These are phyloP conservation scores for Talaromyces albobiverticillius DNA, from an alignment of 2,329 filamentous ascomycete genomes.

Conservation along the genomic window DNA sequence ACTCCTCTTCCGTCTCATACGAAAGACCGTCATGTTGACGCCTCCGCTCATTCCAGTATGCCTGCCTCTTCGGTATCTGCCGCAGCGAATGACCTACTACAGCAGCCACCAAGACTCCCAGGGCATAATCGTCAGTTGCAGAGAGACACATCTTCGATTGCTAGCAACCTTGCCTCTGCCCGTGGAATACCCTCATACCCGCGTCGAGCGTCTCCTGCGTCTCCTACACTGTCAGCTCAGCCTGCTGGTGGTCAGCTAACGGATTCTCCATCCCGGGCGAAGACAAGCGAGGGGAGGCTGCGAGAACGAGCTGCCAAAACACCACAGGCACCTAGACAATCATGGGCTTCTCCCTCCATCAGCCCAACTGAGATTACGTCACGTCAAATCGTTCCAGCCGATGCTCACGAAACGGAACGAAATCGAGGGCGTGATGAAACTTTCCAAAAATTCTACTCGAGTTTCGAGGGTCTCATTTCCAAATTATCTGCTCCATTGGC, in stretches of 20 bases:
- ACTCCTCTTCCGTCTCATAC: slow-evolving; percentile 19
- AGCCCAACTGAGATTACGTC: slow-evolving; percentile 34
- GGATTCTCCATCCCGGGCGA: slow-evolving; percentile 46
- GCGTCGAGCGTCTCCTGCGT: slow-evolving; percentile 63
- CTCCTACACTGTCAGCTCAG: slow-evolving; percentile 70
- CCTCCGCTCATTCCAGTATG: slow-evolving; percentile 17
- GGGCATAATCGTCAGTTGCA: slow-evolving; percentile 48
- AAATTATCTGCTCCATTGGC: slow-evolving; percentile 85
- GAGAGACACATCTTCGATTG: slow-evolving; percentile 78
- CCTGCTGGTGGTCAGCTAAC: slow-evolving; percentile 70
- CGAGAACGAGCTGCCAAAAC: slow-evolving; percentile 26
- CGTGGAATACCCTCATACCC: slow-evolving; percentile 66
- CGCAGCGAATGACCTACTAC: slow-evolving; percentile 6
- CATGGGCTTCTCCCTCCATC: slow-evolving; percentile 33
- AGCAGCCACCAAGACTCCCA: slow-evolving; percentile 38
- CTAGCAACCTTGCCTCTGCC: slow-evolving; percentile 81
- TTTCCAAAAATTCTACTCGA: slow-evolving; percentile 87
- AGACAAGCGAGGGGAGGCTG: slow-evolving; percentile 28
- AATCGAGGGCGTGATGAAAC: slow-evolving; percentile 60
- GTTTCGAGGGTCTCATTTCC: slow-evolving; percentile 84
- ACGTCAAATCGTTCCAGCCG: slow-evolving; percentile 30
- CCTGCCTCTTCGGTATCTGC: slow-evolving; percentile 29
- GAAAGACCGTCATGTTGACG: slow-evolving; percentile 17
- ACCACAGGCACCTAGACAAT: slow-evolving; percentile 25
- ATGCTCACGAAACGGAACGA: slow-evolving; percentile 26